phyloP scores from a whole-genome alignment of 352 stramenopile genomes.

The Blastocystis sp. region DNA sequence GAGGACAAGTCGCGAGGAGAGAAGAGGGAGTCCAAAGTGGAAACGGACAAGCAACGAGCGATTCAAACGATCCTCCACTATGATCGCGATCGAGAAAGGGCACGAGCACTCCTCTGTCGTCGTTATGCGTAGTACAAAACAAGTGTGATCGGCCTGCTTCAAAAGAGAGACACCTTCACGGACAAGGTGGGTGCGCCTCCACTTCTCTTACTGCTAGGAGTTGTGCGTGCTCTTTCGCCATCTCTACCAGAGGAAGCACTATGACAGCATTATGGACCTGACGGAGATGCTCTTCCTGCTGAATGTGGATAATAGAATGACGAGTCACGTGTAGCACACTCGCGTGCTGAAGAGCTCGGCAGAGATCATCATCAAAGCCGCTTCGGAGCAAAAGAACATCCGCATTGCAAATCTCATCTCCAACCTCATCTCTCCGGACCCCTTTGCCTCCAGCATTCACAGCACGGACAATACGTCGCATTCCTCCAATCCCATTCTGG shows the following conservation, averaged over 20 bases:
- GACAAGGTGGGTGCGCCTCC: constrained; percentile 7
- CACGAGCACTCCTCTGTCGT: not conserved
- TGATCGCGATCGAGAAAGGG: constrained; percentile 21
- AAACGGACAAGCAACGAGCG: constrained; percentile 11
- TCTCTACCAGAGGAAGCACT: constrained; percentile 53
- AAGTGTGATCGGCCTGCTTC: constrained; percentile 5
- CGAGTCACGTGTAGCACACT: not conserved
- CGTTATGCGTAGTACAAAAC: constrained; percentile 44
- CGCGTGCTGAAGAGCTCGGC: not conserved
- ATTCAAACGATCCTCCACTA: constrained; percentile 35
- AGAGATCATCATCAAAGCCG: constrained; percentile 61
- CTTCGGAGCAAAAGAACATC: constrained; percentile 62
- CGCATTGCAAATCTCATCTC: constrained; percentile 43
- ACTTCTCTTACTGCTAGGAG: constrained; percentile 5
- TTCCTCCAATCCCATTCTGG: constrained; percentile 26
- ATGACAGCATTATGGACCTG: constrained; percentile 48
- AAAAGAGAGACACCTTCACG: not conserved
- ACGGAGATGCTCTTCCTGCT: constrained; percentile 41
- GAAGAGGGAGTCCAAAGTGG: not conserved
- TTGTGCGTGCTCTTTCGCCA: constrained; percentile 16
- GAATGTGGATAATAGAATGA: not conserved
- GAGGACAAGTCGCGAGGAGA: not conserved
- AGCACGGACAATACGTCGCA: not conserved
- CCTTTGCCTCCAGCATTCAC: constrained; percentile 24
- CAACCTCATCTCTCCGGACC: constrained; percentile 50